Evolutionary conservation across 106 monocot species (phyloP), one percentile per base, ranked within the genome.

Genomic region (Alisma plantagoaquatica): DNA sequence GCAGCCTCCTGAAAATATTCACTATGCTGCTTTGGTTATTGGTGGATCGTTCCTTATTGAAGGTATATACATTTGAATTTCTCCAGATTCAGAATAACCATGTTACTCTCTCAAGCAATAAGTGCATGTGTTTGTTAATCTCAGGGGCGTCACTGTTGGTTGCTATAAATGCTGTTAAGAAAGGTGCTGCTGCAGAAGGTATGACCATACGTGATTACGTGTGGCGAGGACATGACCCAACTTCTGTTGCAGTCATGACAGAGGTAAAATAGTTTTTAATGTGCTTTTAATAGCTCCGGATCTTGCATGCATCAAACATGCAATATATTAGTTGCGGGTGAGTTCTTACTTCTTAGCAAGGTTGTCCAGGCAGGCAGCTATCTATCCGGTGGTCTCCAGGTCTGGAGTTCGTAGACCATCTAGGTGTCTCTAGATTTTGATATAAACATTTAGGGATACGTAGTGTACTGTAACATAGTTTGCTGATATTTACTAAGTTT

Each of bases 151-250:
- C 98, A 26, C 56, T 98, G 46, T 46, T 85, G 63, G 90, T 98
- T 73, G 98, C 98, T 49, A 76, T 98, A 65, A 98, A 90, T 70
- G 98, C 98, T 59, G 98, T 98, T 3, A 98, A 77, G 79, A 81
- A 98, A 72, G 98, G 98, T 61, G 98, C 98, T 17, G 84, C 75
- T 55, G 75, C 98, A 65, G 98, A 98, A 74, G 82, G 85, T 65
- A 76, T 98, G 98, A 79, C 43, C 60, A 48, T 98, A 19, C 66
- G 79, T 60, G 98, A 98, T 45, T 98, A 90, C 62, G 61, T 98
- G 54, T 98, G 98, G 90, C 85, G 85, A 51, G 98, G 98, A 28
- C 98, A 98, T 76, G 98, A 98, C 65, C 98, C 98, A 48, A 98
- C 98, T 38, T 85, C 98, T 33, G 98, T 98, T 69, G 98, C 98